Conservation (phyloP, 164 flowering plant species). For the Paratinospora sagittata region DNA sequence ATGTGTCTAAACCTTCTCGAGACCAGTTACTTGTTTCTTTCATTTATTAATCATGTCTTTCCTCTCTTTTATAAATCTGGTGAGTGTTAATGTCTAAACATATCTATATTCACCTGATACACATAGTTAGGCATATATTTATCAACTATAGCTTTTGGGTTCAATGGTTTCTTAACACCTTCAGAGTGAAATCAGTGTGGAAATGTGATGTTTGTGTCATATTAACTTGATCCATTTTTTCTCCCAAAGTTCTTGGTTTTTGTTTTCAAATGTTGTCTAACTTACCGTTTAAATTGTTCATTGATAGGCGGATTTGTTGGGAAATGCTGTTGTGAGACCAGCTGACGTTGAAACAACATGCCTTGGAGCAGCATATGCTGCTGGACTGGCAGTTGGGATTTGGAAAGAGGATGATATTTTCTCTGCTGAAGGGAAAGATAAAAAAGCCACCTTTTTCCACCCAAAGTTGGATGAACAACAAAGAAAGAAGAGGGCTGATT, state of each 20-base stretch:
- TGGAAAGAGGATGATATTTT: conserved; percentile 71
- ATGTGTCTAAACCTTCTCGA: too few relatives aligned
- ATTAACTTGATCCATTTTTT: too few relatives aligned
- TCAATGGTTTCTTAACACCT: too few relatives aligned
- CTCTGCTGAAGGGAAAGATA: conserved; percentile 36
- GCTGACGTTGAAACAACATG: conserved; percentile 92
- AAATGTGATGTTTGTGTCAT: too few relatives aligned
- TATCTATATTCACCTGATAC: too few relatives aligned
- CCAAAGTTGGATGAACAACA: conserved; percentile 43
- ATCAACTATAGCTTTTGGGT: too few relatives aligned
- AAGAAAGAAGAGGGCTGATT: conserved; percentile 71
- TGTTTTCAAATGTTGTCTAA: not conserved
- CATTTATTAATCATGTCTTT: too few relatives aligned
- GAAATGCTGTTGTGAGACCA: conserved; percentile 81
- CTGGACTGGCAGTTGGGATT: conserved; percentile 83
- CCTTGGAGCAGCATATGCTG: conserved; percentile 95
- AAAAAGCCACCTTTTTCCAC: conserved; percentile 36
- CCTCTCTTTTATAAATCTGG: too few relatives aligned
- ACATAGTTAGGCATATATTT: too few relatives aligned
- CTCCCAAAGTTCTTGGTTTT: not conserved
- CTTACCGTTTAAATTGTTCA: not conserved
- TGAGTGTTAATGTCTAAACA: too few relatives aligned
- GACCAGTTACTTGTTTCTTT: too few relatives aligned
- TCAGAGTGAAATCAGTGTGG: too few relatives aligned
- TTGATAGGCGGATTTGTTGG: conserved; percentile 72